Evolutionary conservation across 805 yeast species (phyloP).

Genomic region (Saccharomycopsis vini): DNA sequence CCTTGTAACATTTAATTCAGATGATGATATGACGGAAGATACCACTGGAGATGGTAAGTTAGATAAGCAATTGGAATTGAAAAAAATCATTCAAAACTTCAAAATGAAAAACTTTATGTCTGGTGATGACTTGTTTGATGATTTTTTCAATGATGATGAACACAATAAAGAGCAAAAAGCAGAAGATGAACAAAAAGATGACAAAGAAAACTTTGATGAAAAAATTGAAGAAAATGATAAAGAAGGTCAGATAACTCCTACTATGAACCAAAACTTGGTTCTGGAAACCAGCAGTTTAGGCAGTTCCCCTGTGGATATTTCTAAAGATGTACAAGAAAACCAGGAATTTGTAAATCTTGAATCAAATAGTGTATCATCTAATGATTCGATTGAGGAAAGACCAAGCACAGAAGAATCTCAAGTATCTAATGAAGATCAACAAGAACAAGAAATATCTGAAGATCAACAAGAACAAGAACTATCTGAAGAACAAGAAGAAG

Average conservation of each 20-base stretch:
- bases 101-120: background rate
- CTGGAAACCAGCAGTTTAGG: conserved; percentile 3
- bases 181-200: background rate
- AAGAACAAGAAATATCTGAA: no score
- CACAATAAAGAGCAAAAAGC: background rate
- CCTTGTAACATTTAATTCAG: conserved; percentile 35
- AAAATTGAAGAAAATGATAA: background rate
- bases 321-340: background rate
- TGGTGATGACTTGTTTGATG: conserved; percentile 9
- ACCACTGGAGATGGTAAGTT: background rate
- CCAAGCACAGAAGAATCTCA: background rate
- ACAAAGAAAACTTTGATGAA: no score
- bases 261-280: no score
- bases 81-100: background rate
- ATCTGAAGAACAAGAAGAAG: background rate
- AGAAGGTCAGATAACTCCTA: background rate
- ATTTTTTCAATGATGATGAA: conserved; percentile 10
- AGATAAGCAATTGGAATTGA: background rate
- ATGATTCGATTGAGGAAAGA: background rate
- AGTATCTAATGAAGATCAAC: no score
- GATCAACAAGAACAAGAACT: background rate
- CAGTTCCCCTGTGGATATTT: conserved; percentile 8
- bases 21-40: conserved; percentile 7
- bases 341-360: background rate
- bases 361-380: background rate